Conservation (phyloP, 1,284 basidiomycete genomes). For the Ganoderma sp. region DNA sequence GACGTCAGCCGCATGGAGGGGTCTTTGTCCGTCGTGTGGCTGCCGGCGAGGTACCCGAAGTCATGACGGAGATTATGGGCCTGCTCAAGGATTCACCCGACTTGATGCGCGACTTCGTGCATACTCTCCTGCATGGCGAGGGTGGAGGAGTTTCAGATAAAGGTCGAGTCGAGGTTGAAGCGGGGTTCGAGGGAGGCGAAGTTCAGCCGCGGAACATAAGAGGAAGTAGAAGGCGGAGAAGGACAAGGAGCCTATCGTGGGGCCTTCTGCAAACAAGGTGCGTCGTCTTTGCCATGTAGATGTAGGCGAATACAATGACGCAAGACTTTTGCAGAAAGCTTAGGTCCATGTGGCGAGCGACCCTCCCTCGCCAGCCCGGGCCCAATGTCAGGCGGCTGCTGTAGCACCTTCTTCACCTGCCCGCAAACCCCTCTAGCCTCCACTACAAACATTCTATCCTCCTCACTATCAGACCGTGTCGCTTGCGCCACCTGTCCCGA, state of each 20-base stretch:
- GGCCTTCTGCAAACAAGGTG: slow-evolving; percentile 42
- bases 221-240: slow-evolving; percentile 61
- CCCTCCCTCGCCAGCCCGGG: slow-evolving; percentile 36
- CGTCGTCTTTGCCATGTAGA: slow-evolving; percentile 7
- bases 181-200: slow-evolving; percentile 28
- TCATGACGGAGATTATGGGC: slow-evolving; percentile 83
- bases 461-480: slow-evolving; percentile 39
- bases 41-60: slow-evolving; percentile 41
- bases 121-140: slow-evolving; percentile 65
- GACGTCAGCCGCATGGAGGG: slow-evolving; percentile 75
- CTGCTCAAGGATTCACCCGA: slow-evolving; percentile 92
- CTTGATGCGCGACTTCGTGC: slow-evolving; percentile 88
- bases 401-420: slow-evolving; percentile 35
- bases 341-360: slow-evolving; percentile 39
- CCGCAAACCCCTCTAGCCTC: slow-evolving; percentile 30
- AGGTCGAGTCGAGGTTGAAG: slow-evolving; percentile 31
- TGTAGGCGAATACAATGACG: neutral
- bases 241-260: slow-evolving; percentile 42
- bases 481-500: slow-evolving; percentile 33
- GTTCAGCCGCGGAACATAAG: slow-evolving; percentile 59
- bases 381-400: slow-evolving; percentile 34
- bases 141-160: slow-evolving; percentile 31
- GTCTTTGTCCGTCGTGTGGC: slow-evolving; percentile 54
- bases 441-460: slow-evolving; percentile 28
- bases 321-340: slow-evolving; percentile 31